A percentile compares a stretch with the other conserved stretches of the same genome.
phyloP scores from a whole-genome alignment of 352 stramenopile species.

The Globisporangium carolinianum region DNA sequence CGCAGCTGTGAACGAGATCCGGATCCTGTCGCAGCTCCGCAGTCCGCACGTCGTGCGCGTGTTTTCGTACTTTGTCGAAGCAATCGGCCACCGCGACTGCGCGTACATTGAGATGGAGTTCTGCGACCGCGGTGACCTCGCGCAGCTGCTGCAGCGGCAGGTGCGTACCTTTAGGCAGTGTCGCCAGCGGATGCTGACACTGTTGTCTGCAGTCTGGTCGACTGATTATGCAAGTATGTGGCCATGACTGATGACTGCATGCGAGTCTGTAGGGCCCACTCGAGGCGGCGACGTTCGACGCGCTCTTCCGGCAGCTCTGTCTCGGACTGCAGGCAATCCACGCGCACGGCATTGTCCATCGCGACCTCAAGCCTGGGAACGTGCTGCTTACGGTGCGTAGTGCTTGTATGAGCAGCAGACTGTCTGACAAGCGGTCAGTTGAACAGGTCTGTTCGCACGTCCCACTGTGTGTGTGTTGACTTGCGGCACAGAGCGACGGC shows the following conservation, averaged over 20 bases:
- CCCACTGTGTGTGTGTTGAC: neutral
- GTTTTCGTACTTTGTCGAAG: conserved; percentile 70
- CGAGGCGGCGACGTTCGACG: conserved; percentile 36
- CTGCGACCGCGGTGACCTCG: conserved; percentile 55
- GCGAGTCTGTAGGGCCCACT: conserved; percentile 24
- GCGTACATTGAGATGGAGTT: conserved; percentile 84
- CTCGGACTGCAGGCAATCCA: conserved; percentile 65
- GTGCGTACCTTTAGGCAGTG: conserved; percentile 5
- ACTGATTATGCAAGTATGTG: neutral
- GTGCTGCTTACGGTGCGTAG: conserved; percentile 56
- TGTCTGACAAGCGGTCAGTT: too few species aligned
- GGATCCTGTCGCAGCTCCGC: conserved; percentile 43
- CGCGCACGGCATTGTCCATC: conserved; percentile 52
- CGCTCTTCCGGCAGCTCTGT: conserved; percentile 64
- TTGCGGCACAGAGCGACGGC: conserved; percentile 40
- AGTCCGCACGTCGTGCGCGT: conserved; percentile 67
- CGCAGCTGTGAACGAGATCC: conserved; percentile 75
- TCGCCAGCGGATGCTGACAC: too few species aligned
- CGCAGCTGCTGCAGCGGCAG: conserved; percentile 27
- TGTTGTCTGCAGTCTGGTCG: too few species aligned
- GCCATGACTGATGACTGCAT: too few species aligned
- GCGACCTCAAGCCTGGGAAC: conserved; percentile 76
- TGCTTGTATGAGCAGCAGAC: too few species aligned
- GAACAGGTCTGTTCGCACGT: too few species aligned
- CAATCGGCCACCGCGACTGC: conserved; percentile 69